phyloP scores from a whole-genome alignment of 805 yeast genomes.

The Yarrowia keelungensis region DNA sequence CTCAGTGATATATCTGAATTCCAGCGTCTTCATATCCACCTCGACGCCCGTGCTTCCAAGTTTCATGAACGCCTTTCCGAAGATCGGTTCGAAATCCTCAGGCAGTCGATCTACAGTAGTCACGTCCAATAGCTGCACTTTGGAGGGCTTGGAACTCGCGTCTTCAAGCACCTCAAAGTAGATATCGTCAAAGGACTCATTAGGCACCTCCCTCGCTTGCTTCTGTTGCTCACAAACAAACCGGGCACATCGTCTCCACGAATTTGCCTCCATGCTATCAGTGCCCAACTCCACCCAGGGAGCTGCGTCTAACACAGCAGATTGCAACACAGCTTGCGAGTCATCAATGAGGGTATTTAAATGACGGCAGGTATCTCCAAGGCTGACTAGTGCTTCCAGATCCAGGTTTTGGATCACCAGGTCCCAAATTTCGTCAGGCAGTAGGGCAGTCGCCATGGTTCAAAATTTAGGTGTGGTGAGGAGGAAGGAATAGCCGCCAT shows the following conservation, averaged over 20 bases:
- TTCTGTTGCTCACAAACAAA: conserved; percentile 12
- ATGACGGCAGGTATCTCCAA: conserved; percentile 26
- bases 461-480: not conserved
- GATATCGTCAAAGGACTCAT: conserved; percentile 5
- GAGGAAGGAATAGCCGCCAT: not conserved
- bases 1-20: not conserved
- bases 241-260: conserved; percentile 9
- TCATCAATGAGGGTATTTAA: conserved; percentile 6
- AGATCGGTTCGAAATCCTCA: conserved; percentile 3
- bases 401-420: conserved; percentile 3
- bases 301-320: not conserved
- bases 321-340: not conserved
- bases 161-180: conserved; percentile 11
- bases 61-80: not conserved
- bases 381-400: not conserved
- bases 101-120: conserved; percentile 11
- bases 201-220: not conserved
- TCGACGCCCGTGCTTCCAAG: not conserved
- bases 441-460: not conserved
- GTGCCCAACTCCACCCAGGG: conserved; percentile 2
- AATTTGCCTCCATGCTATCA: not conserved
- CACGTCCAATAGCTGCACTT: not conserved
- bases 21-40: conserved; percentile 11
- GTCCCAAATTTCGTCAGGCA: conserved; percentile 16
- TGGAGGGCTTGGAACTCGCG: conserved; percentile 7